phyloP scores from a whole-genome alignment of 208 protist genomes.

The Crithidia bombi region DNA sequence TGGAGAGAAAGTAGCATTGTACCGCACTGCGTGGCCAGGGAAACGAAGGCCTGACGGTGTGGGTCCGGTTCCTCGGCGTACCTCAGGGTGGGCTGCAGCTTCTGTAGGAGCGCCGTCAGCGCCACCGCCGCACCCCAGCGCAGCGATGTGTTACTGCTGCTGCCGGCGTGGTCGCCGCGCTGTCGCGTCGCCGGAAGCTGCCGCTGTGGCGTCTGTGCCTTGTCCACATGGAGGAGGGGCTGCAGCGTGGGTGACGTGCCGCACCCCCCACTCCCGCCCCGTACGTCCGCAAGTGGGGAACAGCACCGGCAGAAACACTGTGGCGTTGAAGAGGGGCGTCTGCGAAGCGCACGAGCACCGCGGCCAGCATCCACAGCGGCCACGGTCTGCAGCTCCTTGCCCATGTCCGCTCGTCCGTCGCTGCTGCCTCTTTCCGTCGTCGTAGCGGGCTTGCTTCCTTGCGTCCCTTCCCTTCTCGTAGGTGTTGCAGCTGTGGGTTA shows the following conservation, averaged over 20 bases:
- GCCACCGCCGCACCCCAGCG: constrained; percentile 44
- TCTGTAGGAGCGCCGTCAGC: constrained; percentile 50
- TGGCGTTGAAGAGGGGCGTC: constrained; percentile 57
- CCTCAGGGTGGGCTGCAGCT: constrained; percentile 64
- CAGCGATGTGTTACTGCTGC: constrained; percentile 19
- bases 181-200: background rate
- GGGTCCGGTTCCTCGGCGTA: constrained; percentile 76
- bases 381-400: constrained; percentile 42
- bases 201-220: background rate
- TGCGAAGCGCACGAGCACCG: constrained; percentile 63
- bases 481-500: no score
- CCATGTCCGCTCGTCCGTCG: constrained; percentile 1
- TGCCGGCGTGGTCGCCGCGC: background rate
- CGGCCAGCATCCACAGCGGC: constrained; percentile 50
- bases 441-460: background rate
- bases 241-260: constrained; percentile 68
- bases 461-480: no score
- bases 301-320: constrained; percentile 58
- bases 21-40: constrained; percentile 70
- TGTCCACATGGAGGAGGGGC: constrained; percentile 56
- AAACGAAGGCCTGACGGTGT: constrained; percentile 67
- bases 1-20: constrained; percentile 56
- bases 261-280: constrained; percentile 22
- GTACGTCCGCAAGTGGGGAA: constrained; percentile 75
- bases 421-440: background rate